These are phyloP conservation scores for Ceratobasidium sp. DNA, from an alignment of 1,284 basidiomycete species.

Conservation along the genomic window DNA sequence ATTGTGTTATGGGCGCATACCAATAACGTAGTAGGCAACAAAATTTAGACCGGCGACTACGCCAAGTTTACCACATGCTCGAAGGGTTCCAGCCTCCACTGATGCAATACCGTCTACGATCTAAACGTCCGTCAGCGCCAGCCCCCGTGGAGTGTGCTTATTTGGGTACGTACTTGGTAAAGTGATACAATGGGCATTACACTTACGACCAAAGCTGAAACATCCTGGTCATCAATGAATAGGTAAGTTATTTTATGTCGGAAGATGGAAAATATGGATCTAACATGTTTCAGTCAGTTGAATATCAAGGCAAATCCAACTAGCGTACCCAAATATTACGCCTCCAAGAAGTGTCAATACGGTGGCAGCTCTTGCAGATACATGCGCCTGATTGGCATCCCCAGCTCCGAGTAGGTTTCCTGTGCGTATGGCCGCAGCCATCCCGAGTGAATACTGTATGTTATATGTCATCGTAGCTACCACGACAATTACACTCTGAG, in stretches of 20 bases:
- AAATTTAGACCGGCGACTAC: constrained; percentile 46
- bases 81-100: constrained; percentile 75
- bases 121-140: not conserved
- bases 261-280: constrained; percentile 73
- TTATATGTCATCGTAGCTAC: constrained; percentile 42
- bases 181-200: constrained; percentile 78
- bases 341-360: constrained; percentile 72
- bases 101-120: constrained; percentile 69
- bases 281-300: constrained; percentile 46
- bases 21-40: constrained; percentile 66
- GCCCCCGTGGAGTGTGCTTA: not conserved
- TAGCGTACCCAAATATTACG: constrained; percentile 63
- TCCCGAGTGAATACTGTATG: constrained; percentile 70
- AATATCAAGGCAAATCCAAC: constrained; percentile 56
- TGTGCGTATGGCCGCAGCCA: constrained; percentile 83
- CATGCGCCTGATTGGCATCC: not conserved
- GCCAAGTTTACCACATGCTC: constrained; percentile 74
- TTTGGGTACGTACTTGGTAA: constrained; percentile 66
- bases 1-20: constrained; percentile 45
- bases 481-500: constrained; percentile 54
- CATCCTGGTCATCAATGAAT: constrained; percentile 84
- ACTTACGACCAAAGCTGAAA: constrained; percentile 67
- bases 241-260: constrained; percentile 77
- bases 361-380: constrained; percentile 65
- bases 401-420: constrained; percentile 43